phyloP scores from a whole-genome alignment of 768 basidiomycete genomes.

The Tylopilus felleus region DNA sequence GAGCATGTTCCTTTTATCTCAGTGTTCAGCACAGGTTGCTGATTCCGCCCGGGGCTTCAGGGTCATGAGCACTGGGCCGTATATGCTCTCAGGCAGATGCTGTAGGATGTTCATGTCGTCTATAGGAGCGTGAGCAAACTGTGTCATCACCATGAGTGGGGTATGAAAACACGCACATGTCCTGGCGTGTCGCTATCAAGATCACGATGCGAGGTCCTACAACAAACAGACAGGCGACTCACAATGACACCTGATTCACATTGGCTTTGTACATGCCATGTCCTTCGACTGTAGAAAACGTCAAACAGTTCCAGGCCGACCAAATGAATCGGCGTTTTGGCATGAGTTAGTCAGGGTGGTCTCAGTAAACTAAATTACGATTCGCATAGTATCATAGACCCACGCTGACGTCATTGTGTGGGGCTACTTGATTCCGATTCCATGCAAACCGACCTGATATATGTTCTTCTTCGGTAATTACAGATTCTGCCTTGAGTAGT shows the following conservation, averaged over 20 bases:
- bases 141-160: background rate
- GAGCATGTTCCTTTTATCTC: conserved; percentile 33
- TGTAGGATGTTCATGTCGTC: conserved; percentile 80
- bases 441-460: conserved; percentile 61
- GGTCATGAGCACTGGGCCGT: conserved; percentile 67
- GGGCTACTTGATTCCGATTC: conserved; percentile 62
- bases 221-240: conserved; percentile 23
- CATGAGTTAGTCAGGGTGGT: conserved; percentile 64
- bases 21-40: conserved; percentile 58
- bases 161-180: conserved; percentile 41
- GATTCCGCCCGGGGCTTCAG: conserved; percentile 65
- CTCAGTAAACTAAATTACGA: background rate
- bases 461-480: conserved; percentile 50
- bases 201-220: background rate
- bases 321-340: conserved; percentile 57
- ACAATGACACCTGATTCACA: conserved; percentile 61
- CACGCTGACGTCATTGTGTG: conserved; percentile 66
- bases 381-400: conserved; percentile 27
- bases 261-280: conserved; percentile 42
- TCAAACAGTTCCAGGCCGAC: conserved; percentile 82
- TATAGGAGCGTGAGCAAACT: conserved; percentile 15
- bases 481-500: conserved; percentile 43
- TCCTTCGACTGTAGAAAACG: conserved; percentile 39
- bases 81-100: conserved; percentile 49
- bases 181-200: conserved; percentile 24